These are phyloP conservation scores for Candida ovalis DNA, from an alignment of 805 yeast species.

Conservation along the genomic window DNA sequence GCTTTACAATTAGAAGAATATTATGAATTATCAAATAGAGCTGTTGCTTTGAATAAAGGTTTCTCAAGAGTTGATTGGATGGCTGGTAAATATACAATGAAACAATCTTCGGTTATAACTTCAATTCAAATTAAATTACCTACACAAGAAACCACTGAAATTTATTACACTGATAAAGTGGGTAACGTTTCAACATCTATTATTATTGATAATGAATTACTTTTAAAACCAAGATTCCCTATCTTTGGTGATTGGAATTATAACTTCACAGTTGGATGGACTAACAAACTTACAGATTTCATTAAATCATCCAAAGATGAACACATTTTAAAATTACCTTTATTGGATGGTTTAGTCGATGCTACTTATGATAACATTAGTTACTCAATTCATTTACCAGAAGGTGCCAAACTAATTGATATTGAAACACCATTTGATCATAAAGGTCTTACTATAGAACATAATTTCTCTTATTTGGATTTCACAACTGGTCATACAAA, in stretches of 20 bases:
- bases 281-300: conserved; percentile 50
- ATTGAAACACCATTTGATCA: conserved; percentile 54
- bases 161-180: conserved; percentile 82
- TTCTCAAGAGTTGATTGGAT: conserved; percentile 81
- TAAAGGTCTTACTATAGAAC: conserved; percentile 28
- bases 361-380: conserved; percentile 59
- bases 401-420: conserved; percentile 63
- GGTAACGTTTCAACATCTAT: conserved; percentile 87
- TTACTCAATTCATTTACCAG: conserved; percentile 74
- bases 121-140: conserved; percentile 57
- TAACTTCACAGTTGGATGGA: conserved; percentile 96
- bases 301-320: conserved; percentile 45
- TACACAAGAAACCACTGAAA: conserved; percentile 45
- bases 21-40: conserved; percentile 75
- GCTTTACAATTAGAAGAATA: conserved; percentile 77
- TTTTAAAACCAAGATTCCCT: conserved; percentile 87
- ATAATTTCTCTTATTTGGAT: conserved; percentile 60
- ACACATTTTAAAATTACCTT: conserved; percentile 63
- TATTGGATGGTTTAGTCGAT: conserved; percentile 68
- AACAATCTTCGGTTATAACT: conserved; percentile 56
- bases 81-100: conserved; percentile 48
- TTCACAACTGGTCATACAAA: conserved; percentile 74
- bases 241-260: conserved; percentile 94
- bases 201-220: conserved; percentile 39
- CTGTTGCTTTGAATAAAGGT: conserved; percentile 63